Conservation (phyloP, 2,329 filamentous ascomycete species). For the Nakataea oryzae region DNA sequence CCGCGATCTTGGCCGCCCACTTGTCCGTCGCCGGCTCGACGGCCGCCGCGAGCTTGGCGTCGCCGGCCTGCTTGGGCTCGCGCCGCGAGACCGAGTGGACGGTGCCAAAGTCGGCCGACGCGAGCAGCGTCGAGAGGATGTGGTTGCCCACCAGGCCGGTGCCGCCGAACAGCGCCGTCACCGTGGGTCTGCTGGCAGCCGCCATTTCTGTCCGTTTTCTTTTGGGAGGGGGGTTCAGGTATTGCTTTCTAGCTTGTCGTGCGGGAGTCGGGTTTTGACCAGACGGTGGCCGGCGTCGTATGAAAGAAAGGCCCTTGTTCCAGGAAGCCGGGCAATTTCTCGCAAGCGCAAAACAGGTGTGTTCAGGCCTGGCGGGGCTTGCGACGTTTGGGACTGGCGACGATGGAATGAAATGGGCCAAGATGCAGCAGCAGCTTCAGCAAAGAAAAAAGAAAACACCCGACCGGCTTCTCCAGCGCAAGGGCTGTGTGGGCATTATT, state of each 20-base stretch:
- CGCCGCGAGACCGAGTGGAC: slow-evolving; percentile 59
- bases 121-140: slow-evolving; percentile 59
- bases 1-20: slow-evolving; percentile 54
- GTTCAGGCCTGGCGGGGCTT: too few species aligned
- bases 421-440: too few species aligned
- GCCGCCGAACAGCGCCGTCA: slow-evolving; percentile 40
- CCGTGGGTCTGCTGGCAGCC: slow-evolving; percentile 34
- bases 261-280: background rate
- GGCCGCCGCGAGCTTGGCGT: slow-evolving; percentile 53
- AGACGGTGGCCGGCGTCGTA: too few species aligned
- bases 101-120: slow-evolving; percentile 36
- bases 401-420: too few species aligned
- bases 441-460: too few species aligned
- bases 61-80: slow-evolving; percentile 32
- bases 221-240: background rate
- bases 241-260: background rate
- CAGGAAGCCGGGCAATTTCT: too few species aligned
- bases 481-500: too few species aligned
- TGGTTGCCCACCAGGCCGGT: slow-evolving; percentile 62
- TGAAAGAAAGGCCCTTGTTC: too few species aligned
- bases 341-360: too few species aligned
- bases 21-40: slow-evolving; percentile 55
- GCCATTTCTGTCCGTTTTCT: background rate
- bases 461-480: too few species aligned
- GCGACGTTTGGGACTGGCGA: too few species aligned